Evolutionary conservation across 2,329 filamentous ascomycete species (phyloP).

Genomic region (Cercospora sp.): DNA sequence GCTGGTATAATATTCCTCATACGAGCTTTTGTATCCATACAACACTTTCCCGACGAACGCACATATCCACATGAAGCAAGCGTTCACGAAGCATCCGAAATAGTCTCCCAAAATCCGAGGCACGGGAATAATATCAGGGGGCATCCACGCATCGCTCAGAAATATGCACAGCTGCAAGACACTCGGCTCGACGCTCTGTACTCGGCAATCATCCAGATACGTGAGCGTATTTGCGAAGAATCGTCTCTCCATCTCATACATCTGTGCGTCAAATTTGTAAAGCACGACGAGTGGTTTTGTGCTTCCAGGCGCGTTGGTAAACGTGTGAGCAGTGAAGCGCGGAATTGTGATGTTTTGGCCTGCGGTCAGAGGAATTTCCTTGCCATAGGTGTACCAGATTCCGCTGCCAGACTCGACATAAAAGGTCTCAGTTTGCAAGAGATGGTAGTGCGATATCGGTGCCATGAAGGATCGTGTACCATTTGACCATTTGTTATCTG

Average conservation of each 20-base stretch:
- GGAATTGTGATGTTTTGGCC: conserved; percentile 22
- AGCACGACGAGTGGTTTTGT: conserved; percentile 20
- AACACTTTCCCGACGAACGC: conserved; percentile 7
- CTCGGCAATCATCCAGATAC: conserved; percentile 25
- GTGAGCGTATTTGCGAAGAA: conserved; percentile 24
- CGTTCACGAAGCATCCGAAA: conserved; percentile 17
- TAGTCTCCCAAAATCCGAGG: conserved; percentile 11
- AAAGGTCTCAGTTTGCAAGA: conserved; percentile 26
- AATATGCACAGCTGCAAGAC: conserved; percentile 24
- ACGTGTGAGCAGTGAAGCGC: conserved; percentile 18
- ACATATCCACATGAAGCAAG: conserved; percentile 19
- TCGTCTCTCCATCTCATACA: conserved; percentile 22
- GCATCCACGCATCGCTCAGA: conserved; percentile 19
- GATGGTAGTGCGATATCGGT: conserved; percentile 22
- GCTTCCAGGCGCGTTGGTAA: conserved; percentile 18
- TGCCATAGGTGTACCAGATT: conserved; percentile 20
- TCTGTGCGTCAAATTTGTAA: conserved; percentile 24
- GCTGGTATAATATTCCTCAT: conserved; percentile 10
- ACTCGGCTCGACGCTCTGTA: conserved; percentile 13
- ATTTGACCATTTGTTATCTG: conserved; percentile 22
- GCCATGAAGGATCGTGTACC: conserved; percentile 23
- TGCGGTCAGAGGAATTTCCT: conserved; percentile 13
- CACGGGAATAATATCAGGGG: conserved; percentile 14
- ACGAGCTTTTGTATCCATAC: conserved; percentile 11
- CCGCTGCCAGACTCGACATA: conserved; percentile 22